A percentile compares a stretch with the other conserved stretches of the same genome.
Evolutionary conservation across 2,329 filamentous ascomycete genomes (phyloP).

Genomic region (Scytalidium sp.): DNA sequence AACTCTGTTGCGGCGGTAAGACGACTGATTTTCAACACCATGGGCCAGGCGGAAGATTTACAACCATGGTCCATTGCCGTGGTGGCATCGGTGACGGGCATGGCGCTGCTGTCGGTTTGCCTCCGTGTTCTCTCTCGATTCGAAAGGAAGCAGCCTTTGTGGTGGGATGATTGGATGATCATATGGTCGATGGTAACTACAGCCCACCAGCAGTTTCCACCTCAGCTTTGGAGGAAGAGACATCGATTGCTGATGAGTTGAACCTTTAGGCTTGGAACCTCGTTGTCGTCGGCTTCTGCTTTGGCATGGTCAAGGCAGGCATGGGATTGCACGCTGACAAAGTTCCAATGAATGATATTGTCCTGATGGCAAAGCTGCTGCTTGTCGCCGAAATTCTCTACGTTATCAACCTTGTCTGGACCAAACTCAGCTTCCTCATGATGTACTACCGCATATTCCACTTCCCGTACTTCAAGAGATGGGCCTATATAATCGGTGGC

Average conservation of each 20-base stretch:
- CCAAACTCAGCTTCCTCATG: slow-evolving; percentile 47
- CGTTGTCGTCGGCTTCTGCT: slow-evolving; percentile 43
- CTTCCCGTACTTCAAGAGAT: slow-evolving; percentile 38
- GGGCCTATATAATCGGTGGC: slow-evolving; percentile 35
- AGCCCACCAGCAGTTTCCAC: slow-evolving; percentile 1
- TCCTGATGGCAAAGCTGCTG: slow-evolving; percentile 44
- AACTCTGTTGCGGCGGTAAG: too few species aligned
- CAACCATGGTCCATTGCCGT: slow-evolving; percentile 42
- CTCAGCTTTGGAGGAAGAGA: slow-evolving; percentile 2
- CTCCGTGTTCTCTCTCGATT: slow-evolving; percentile 39
- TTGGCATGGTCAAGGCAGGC: slow-evolving; percentile 42
- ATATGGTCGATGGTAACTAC: slow-evolving; percentile 43
- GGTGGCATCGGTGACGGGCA: slow-evolving; percentile 36
- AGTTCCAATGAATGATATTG: slow-evolving; percentile 33
- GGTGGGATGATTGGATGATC: slow-evolving; percentile 51
- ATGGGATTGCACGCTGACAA: slow-evolving; percentile 45
- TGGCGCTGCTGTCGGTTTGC: slow-evolving; percentile 36
- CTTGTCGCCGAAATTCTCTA: slow-evolving; percentile 46
- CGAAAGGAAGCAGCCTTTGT: slow-evolving; percentile 39
- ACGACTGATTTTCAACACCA: slow-evolving; percentile 23
- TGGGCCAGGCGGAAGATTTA: slow-evolving; percentile 24
- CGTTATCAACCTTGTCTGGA: slow-evolving; percentile 44
- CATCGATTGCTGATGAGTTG: not conserved
- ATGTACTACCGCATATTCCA: slow-evolving; percentile 54
- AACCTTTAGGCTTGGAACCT: slow-evolving; percentile 36